These are phyloP conservation scores for Zoysia pacifica DNA, from an alignment of 176 grass and related monocot species.

Conservation along the genomic window DNA sequence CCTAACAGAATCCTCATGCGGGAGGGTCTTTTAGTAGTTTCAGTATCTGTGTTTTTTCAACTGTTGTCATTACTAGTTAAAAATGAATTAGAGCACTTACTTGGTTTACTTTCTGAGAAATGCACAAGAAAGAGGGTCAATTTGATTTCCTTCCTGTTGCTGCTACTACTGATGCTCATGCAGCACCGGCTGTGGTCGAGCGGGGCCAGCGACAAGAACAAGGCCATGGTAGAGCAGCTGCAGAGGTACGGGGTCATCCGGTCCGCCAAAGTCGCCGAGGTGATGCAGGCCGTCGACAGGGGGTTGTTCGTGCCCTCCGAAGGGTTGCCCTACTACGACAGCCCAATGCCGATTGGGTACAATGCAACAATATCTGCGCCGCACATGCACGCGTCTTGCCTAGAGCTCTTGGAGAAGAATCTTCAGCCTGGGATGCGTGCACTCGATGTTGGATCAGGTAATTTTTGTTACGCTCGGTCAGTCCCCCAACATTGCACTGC, in stretches of 20 bases:
- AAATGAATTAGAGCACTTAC: neutral
- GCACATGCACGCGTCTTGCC: conserved; percentile 79
- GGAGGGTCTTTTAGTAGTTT: conserved; percentile 1
- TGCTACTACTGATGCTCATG: conserved; percentile 13
- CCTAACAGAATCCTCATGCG: neutral
- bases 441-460: conserved; percentile 86
- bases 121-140: conserved; percentile 8
- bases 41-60: neutral
- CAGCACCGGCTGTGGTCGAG: conserved; percentile 55
- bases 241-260: conserved; percentile 55
- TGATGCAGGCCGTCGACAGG: conserved; percentile 66
- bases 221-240: conserved; percentile 67
- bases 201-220: conserved; percentile 62
- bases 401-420: conserved; percentile 67
- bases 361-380: conserved; percentile 80
- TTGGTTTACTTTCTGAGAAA: neutral
- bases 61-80: no score
- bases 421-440: conserved; percentile 74
- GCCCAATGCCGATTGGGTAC: conserved; percentile 72
- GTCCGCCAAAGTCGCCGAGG: conserved; percentile 52
- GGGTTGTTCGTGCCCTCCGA: conserved; percentile 62
- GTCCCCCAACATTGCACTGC: neutral
- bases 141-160: conserved; percentile 15
- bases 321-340: conserved; percentile 56
- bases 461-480: neutral